These are phyloP conservation scores for Erysimum cheiranthoides DNA, from an alignment of 345 rosid genomes.

Conservation along the genomic window DNA sequence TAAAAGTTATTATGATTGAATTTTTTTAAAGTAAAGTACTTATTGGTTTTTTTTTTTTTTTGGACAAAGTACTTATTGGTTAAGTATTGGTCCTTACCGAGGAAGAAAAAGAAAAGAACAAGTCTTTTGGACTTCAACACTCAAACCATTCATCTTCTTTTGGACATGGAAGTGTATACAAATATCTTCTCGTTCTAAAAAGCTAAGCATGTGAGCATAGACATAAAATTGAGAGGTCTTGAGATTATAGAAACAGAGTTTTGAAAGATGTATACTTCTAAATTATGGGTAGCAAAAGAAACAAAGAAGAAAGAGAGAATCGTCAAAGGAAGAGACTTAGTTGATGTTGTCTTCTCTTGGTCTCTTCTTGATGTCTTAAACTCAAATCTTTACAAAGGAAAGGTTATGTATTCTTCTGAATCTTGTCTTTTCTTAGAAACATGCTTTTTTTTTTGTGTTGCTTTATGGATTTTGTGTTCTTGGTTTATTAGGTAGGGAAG, in stretches of 20 bases:
- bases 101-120: not conserved
- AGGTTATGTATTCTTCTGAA: slow-evolving; percentile 36
- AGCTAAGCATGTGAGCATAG: not conserved
- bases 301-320: slow-evolving; percentile 8
- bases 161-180: not conserved
- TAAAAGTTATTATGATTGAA: not conserved
- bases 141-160: slow-evolving; percentile 20
- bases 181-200: not conserved
- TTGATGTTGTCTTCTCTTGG: slow-evolving; percentile 53
- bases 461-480: slow-evolving; percentile 9
- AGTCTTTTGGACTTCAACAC: slow-evolving; percentile 22
- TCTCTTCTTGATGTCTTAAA: slow-evolving; percentile 49
- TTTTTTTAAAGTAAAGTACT: not conserved
- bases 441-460: not conserved
- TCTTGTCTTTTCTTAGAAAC: not conserved
- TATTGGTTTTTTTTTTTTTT: too few relatives aligned
- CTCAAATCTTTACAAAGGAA: slow-evolving; percentile 45
- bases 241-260: not conserved
- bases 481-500: slow-evolving; percentile 45
- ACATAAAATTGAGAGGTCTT: slow-evolving; percentile 12
- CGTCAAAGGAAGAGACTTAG: slow-evolving; percentile 36
- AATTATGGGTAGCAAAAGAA: slow-evolving; percentile 14
- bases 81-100: not conserved
- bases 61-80: too few relatives aligned
- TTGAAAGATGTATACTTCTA: slow-evolving; percentile 18